phyloP scores from a whole-genome alignment of 2,329 filamentous ascomycete species.

The Cladosporium cucumerinum region DNA sequence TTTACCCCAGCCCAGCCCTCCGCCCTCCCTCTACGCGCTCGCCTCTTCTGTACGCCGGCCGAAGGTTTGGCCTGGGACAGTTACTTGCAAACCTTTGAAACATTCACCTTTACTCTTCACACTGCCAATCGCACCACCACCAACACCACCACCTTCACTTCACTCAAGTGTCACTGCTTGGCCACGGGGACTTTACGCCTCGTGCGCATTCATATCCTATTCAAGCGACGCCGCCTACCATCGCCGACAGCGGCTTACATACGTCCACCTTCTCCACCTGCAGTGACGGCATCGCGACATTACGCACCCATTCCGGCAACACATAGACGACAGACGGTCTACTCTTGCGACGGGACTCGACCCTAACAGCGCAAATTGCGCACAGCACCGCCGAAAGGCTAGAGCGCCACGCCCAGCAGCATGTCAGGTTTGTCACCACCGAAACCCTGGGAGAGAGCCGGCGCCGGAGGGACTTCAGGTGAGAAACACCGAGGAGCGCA shows the following conservation, averaged over 20 bases:
- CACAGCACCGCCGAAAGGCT: not conserved
- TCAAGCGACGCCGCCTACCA: not conserved
- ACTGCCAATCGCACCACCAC: not conserved
- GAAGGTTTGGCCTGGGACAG: not conserved
- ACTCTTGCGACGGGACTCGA: not conserved
- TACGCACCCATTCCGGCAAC: not conserved
- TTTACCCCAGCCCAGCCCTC: not conserved
- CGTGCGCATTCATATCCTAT: not conserved
- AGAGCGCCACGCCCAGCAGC: not conserved
- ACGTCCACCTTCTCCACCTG: not conserved
- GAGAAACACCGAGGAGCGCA: slow-evolving; percentile 15
- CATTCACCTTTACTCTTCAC: not conserved
- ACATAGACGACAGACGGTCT: not conserved
- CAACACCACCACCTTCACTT: not conserved
- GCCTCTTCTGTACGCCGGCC: not conserved
- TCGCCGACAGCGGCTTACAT: slow-evolving; percentile 8
- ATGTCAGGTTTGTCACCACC: slow-evolving; percentile 64
- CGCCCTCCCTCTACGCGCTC: not conserved
- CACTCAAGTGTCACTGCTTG: not conserved
- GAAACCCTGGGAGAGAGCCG: slow-evolving; percentile 92
- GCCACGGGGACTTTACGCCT: not conserved
- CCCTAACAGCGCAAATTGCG: not conserved
- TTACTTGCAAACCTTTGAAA: not conserved
- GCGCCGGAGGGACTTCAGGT: slow-evolving; percentile 47
- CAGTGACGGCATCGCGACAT: slow-evolving; percentile 12